A percentile compares a stretch with the other conserved stretches of the same genome.
Evolutionary conservation across 345 rosid species (phyloP).

Genomic region (Noccaea caerulescens): DNA sequence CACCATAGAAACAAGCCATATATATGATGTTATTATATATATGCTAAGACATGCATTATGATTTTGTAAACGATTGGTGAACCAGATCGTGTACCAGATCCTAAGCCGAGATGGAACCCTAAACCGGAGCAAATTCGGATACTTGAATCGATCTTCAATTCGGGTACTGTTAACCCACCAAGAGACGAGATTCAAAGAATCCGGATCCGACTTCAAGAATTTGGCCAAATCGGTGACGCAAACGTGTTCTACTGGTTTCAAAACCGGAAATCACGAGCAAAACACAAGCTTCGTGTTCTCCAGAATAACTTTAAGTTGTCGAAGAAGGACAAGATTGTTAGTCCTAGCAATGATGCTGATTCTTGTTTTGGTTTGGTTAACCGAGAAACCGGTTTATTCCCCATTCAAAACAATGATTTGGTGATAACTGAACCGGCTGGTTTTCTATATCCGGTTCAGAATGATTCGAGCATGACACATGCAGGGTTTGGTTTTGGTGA

Average conservation of each 20-base stretch:
- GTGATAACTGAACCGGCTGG: constrained; percentile 48
- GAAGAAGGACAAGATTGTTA: constrained; percentile 30
- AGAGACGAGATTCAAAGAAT: constrained; percentile 90
- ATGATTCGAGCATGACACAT: constrained; percentile 6
- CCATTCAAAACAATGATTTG: constrained; percentile 48
- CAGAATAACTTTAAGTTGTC: constrained; percentile 50
- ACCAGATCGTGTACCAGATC: constrained; percentile 81
- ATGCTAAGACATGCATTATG: constrained; percentile 35
- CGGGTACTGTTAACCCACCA: constrained; percentile 93
- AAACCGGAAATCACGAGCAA: constrained; percentile 89
- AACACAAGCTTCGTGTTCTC: constrained; percentile 81
- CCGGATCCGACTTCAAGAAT: constrained; percentile 79
- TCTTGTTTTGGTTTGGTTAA: constrained; percentile 48
- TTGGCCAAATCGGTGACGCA: constrained; percentile 91
- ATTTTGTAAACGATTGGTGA: constrained; percentile 38
- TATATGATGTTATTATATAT: constrained; percentile 6
- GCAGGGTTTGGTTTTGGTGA: constrained; percentile 35
- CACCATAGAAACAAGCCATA: too few species aligned
- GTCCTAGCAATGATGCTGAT: constrained; percentile 16
- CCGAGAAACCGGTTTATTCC: constrained; percentile 50
- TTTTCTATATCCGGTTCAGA: constrained; percentile 50
- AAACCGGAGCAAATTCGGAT: constrained; percentile 94
- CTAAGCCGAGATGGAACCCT: constrained; percentile 98
- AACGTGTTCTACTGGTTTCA: constrained; percentile 98
- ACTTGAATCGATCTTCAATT: constrained; percentile 87